Evolutionary conservation across 495 filamentous ascomycete genomes (phyloP), one percentile per base, ranked within the genome.

Genomic region (Hypomontagnella monticulosa): DNA sequence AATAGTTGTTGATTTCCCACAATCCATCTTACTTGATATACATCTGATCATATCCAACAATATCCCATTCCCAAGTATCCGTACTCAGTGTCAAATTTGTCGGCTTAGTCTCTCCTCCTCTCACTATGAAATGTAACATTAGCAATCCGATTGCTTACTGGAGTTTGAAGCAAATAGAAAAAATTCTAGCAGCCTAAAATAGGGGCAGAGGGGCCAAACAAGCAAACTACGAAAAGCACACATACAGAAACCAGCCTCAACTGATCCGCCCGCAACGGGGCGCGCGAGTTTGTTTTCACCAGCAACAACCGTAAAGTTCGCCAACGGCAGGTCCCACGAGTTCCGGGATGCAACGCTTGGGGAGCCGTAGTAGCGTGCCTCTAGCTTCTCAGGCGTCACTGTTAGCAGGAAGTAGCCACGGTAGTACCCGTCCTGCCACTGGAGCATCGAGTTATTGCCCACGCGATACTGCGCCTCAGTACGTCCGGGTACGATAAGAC

Each of bases 351-450:
- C 75, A 16, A 84, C 74, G 42, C 67, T 78, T 15, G 80, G 80
- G 16, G 75, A 70, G 36, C 85, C 85, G 43, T 71, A 73, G 46
- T 64, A 73, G 0, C 62, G 62, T 27, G 69, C 71, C 32, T 73
- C 65, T 4, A 73, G 51, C 8, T 41, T 67, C 3, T 69, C 46
- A 6, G 46, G 61, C 5, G 66, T 64, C 8, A 70, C 59, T 36
- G 66, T 64, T 12, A 73, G 53, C 1, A 54, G 81, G 66, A 84
- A 89, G 53, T 87, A 88, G 1, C 85, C 88, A 23, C 88, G 78
- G 67, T 91, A 91, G 67, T 85, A 90, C 37, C 84, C 73, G 61
- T 90, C 88, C 62, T 86, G 83, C 88, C 88, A 91, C 71, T 88
- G 85, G 57, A 91, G 77, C 67, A 87, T 84, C 18, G 71, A 65